Percentiles rank a stretch among this genome's conserved stretches.
These are phyloP conservation scores for Solanum hybrid DNA, from an alignment of 305 asterid genomes.

Conservation along the genomic window DNA sequence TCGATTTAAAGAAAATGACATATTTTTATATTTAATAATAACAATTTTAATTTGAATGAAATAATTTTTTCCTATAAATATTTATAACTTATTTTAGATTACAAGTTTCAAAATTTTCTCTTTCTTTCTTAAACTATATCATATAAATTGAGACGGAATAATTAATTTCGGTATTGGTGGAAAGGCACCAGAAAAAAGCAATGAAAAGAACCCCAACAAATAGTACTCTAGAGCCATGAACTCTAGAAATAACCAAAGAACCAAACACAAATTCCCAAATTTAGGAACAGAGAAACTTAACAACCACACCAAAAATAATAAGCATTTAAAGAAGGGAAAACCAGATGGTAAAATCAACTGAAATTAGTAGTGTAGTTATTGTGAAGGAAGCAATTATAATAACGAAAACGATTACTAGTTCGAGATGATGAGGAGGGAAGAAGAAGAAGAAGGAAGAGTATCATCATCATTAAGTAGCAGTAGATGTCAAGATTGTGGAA, in stretches of 20 bases:
- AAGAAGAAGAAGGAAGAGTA: conserved; percentile 5
- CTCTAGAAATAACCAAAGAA: neutral
- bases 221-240: conserved; percentile 9
- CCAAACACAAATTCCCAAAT: neutral
- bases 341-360: neutral
- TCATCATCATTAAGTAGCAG: conserved; percentile 8
- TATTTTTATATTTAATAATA: too few relatives aligned
- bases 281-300: conserved; percentile 2
- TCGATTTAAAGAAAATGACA: neutral
- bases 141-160: too few relatives aligned
- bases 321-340: neutral
- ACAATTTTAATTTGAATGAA: neutral
- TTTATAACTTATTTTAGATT: too few relatives aligned
- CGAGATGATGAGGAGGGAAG: neutral
- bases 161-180: neutral
- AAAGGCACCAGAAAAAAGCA: conserved; percentile 3
- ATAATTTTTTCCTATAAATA: too few relatives aligned
- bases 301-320: neutral
- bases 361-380: neutral
- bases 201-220: neutral
- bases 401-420: neutral
- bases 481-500: conserved; percentile 81
- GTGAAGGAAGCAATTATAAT: neutral
- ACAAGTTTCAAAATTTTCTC: too few relatives aligned
- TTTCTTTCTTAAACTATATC: neutral